These are phyloP conservation scores for Erigeron philadelphicus DNA, from an alignment of 140 eudicot genomes.

Conservation along the genomic window DNA sequence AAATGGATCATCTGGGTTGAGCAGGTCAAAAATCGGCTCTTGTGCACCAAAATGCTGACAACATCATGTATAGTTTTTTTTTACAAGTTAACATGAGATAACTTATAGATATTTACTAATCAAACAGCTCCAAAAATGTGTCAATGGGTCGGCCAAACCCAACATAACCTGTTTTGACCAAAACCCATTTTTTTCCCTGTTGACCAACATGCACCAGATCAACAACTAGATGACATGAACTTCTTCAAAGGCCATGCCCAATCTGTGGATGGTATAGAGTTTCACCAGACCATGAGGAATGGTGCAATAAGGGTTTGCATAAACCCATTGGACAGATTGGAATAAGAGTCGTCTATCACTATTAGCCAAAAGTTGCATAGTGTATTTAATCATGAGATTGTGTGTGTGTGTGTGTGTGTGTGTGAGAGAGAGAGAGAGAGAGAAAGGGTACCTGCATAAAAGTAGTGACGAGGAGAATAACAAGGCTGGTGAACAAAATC, in stretches of 20 bases:
- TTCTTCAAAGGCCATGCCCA: not conserved
- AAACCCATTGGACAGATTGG: not conserved
- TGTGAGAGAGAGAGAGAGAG: constrained; percentile 19
- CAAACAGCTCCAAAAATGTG: not conserved
- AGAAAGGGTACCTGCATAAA: constrained; percentile 65
- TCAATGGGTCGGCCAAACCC: not conserved
- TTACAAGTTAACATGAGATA: too few relatives aligned
- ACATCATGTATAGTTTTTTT: not conserved
- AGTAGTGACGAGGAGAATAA: constrained; percentile 59
- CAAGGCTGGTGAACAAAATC: constrained; percentile 83
- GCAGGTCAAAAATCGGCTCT: not conserved
- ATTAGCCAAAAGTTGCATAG: constrained; percentile 2
- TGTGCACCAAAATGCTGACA: not conserved
- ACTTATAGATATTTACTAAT: too few relatives aligned
- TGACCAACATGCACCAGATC: not conserved
- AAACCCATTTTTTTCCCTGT: not conserved
- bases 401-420: not conserved
- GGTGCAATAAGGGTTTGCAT: not conserved
- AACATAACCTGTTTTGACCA: not conserved
- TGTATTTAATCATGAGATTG: not conserved
- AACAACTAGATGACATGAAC: not conserved
- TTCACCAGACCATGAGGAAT: not conserved
- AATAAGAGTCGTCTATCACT: not conserved
- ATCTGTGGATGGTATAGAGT: not conserved
- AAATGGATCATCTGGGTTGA: not conserved